Evolutionary conservation across 2,329 filamentous ascomycete species (phyloP).

Genomic region (Penicillium concentricum): DNA sequence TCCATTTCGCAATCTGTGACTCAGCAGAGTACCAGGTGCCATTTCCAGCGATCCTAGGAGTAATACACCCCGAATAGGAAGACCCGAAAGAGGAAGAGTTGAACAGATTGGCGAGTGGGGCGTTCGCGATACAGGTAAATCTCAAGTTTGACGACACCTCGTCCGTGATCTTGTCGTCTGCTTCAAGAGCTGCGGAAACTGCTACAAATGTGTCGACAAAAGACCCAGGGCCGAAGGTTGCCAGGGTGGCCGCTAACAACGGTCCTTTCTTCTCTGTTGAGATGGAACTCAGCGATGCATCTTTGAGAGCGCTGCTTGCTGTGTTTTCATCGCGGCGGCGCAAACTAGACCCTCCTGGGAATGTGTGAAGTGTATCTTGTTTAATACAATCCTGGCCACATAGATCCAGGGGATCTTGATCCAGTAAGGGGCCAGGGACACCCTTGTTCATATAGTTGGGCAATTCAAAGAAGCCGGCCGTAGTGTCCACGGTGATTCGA

Average conservation of each 20-base stretch:
- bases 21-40: not conserved
- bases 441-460: not conserved
- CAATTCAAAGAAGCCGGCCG: not conserved
- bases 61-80: too few relatives aligned
- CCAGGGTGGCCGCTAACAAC: not conserved
- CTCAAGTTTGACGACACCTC: not conserved
- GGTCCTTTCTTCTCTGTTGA: not conserved
- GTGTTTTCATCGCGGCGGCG: not conserved
- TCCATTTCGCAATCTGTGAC: not conserved
- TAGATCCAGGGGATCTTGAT: not conserved
- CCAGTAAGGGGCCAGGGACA: not conserved
- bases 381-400: not conserved
- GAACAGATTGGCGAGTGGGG: not conserved
- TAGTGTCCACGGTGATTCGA: not conserved
- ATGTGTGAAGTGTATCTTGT: too few relatives aligned
- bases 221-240: not conserved
- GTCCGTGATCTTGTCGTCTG: not conserved
- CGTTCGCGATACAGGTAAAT: not conserved
- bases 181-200: not conserved
- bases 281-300: not conserved
- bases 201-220: not conserved
- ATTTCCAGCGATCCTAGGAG: not conserved
- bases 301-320: not conserved
- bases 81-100: accelerated
- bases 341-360: too few relatives aligned